Evolutionary conservation across 768 basidiomycete species (phyloP).

Genomic region (Collybia sordida): DNA sequence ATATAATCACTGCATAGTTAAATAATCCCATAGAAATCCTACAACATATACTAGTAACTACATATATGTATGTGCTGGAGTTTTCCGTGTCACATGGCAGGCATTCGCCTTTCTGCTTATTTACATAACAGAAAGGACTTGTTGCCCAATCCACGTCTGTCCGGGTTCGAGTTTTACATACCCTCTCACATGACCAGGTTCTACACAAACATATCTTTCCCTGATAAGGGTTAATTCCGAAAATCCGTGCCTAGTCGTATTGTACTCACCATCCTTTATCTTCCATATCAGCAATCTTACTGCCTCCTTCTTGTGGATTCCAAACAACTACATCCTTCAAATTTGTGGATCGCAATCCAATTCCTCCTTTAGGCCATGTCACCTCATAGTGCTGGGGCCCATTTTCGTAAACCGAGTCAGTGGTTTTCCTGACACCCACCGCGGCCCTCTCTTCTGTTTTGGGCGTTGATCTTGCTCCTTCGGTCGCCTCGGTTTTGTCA

Average conservation of each 20-base stretch:
- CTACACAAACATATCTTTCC: constrained; percentile 87
- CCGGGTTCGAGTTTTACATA: constrained; percentile 65
- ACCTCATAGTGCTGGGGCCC: constrained; percentile 56
- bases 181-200: constrained; percentile 83
- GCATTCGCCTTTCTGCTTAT: constrained; percentile 2
- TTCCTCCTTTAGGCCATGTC: constrained; percentile 55
- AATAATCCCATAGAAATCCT: too few relatives aligned
- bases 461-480: constrained; percentile 43
- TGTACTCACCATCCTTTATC: constrained; percentile 73
- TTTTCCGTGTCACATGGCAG: neutral
- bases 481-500: constrained; percentile 76
- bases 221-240: constrained; percentile 29
- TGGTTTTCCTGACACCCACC: constrained; percentile 66
- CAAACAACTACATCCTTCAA: constrained; percentile 88
- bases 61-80: too few relatives aligned
- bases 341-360: constrained; percentile 51
- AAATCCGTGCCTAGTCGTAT: neutral
- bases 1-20: too few relatives aligned
- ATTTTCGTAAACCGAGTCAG: constrained; percentile 79
- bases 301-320: constrained; percentile 84
- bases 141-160: constrained; percentile 75
- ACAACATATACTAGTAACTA: too few relatives aligned
- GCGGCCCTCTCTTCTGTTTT: constrained; percentile 59
- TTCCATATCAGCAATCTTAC: constrained; percentile 88
- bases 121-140: constrained; percentile 50